Base-by-base conservation (phyloP, 257 asterid species). In the Schizonepeta tenuifolia region DNA sequence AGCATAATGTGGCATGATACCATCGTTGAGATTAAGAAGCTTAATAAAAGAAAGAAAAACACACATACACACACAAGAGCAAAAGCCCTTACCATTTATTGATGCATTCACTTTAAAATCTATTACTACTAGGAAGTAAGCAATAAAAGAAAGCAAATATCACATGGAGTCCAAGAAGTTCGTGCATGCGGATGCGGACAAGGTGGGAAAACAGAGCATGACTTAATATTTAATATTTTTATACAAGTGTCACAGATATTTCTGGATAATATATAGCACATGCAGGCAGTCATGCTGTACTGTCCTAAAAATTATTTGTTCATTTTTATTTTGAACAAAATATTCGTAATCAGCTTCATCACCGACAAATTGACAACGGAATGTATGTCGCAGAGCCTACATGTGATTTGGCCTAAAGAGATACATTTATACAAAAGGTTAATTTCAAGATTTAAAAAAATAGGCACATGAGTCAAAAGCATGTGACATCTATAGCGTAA, bases 401-500 rank as follows among this genome's bases (percentile, higher is more conserved):
- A 79, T 75, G 83, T 75, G 83, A 60, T 67, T 61, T 57, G 58
- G 73, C 72, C 70, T 67, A 79, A 70, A 59, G 31, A 33, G 35
- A 58, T 38, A 58, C 44, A 64, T 70, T 75, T 51, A 44, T 49
- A 74, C 44, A 67, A 63, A 73, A 70, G 73, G 5, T 43, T 41
- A 53, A 60, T 13, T 71, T 49, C 13, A 33, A 33, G 22, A 72
- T 63, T 75, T 62, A 65, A 75, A 64, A 20, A 65, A 38, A n/a
- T n/a, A 21, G 76, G 74, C 22, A 63, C 38, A 54, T 10, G 68
- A 65, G 78, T 67, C 82, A 77, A 77, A 63, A n/a, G 59, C 76
- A 72, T 77, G 83, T 61, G 81, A 77, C 76, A 77, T 59, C 61
- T 58, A 65, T 65, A 70, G 71, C 78, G 75, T 80, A 62, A 78